Conservation (phyloP, 148 eudicot genomes). For the Camellia lanceoleosa region DNA sequence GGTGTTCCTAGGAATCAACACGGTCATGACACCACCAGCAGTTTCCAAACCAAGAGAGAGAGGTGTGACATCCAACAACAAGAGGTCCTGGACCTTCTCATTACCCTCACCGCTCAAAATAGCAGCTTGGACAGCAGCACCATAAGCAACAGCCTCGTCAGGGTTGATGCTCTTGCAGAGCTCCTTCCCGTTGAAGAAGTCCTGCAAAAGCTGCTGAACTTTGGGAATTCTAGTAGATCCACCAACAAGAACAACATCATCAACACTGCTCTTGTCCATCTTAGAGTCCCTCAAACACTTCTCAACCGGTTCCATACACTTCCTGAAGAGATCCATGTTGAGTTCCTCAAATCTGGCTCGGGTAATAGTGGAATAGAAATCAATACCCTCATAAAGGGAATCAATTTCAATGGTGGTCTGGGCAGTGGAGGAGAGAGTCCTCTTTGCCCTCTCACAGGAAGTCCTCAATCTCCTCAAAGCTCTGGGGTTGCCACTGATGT, state of each 20-base stretch:
- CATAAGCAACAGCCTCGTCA: conserved; percentile 50
- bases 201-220: conserved; percentile 42
- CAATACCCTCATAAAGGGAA: conserved; percentile 44
- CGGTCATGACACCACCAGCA: conserved; percentile 47
- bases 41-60: conserved; percentile 45
- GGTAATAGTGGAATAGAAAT: conserved; percentile 45
- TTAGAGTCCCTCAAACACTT: conserved; percentile 48
- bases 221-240: conserved; percentile 50
- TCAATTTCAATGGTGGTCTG: conserved; percentile 48
- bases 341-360: conserved; percentile 47
- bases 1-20: conserved; percentile 39
- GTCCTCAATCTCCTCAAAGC: conserved; percentile 47
- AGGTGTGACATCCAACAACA: conserved; percentile 43
- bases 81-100: conserved; percentile 43
- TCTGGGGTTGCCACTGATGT: conserved; percentile 44
- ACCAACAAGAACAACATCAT: conserved; percentile 48
- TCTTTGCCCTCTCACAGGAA: conserved; percentile 46
- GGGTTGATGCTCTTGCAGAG: conserved; percentile 53
- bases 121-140: conserved; percentile 52
- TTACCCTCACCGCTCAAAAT: conserved; percentile 48
- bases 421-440: conserved; percentile 46
- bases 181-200: conserved; percentile 46
- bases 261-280: conserved; percentile 40
- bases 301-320: conserved; percentile 50
- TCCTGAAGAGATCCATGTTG: conserved; percentile 46